A percentile compares a stretch with the other conserved stretches of the same genome.
These are phyloP conservation scores for Suaeda aralocaspica DNA, from an alignment of 148 eudicot genomes.

Conservation along the genomic window DNA sequence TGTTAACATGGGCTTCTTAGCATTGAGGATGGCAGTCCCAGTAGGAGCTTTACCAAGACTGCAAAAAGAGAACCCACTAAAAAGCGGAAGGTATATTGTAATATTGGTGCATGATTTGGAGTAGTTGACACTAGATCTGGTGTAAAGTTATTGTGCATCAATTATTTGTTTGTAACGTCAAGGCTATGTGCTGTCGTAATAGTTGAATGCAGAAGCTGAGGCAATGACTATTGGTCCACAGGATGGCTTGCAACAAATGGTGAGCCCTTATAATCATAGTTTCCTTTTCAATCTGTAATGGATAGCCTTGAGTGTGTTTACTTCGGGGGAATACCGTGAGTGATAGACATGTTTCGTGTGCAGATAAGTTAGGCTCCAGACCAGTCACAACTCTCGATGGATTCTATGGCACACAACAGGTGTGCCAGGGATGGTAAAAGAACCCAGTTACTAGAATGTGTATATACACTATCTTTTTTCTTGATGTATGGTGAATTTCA, in stretches of 20 bases:
- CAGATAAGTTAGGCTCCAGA: conserved; percentile 67
- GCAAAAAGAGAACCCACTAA: conserved; percentile 68
- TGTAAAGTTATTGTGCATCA: conserved; percentile 12
- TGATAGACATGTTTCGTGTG: background rate
- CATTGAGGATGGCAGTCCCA: conserved; percentile 75
- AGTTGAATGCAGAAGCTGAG: conserved; percentile 74
- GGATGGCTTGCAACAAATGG: conserved; percentile 80
- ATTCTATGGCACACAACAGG: conserved; percentile 71
- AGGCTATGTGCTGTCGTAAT: conserved; percentile 22
- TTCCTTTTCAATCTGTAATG: background rate
- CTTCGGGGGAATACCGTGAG: background rate
- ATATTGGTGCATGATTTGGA: background rate
- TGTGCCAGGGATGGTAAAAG: conserved; percentile 86
- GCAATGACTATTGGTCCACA: conserved; percentile 58
- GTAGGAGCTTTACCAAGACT: conserved; percentile 55
- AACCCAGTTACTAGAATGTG: conserved; percentile 5
- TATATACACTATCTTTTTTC: no score
- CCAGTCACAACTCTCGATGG: conserved; percentile 61
- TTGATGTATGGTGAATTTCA: background rate
- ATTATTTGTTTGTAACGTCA: background rate
- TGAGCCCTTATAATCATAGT: conserved; percentile 32
- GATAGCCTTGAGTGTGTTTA: background rate
- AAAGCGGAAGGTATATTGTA: conserved; percentile 68
- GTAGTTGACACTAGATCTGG: conserved; percentile 1
- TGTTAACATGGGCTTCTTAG: conserved; percentile 61